Evolutionary conservation across 345 rosid species (phyloP).

Genomic region (Laguncularia racemosa): DNA sequence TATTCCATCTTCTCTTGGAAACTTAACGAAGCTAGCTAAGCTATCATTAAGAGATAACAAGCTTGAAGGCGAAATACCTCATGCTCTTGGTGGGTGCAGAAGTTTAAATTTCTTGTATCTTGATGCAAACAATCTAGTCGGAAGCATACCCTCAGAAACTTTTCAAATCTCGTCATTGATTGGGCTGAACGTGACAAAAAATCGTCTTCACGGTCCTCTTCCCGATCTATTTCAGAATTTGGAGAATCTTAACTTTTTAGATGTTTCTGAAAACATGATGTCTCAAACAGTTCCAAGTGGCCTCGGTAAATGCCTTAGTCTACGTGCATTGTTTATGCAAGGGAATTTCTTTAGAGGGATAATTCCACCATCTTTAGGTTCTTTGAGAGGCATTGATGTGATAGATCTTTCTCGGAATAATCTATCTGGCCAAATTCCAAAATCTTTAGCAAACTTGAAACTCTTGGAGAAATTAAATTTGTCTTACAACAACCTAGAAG

Average conservation of each 20-base stretch:
- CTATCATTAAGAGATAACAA: background rate
- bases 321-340: background rate
- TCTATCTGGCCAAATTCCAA: conserved; percentile 5
- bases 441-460: conserved; percentile 1
- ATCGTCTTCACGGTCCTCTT: background rate
- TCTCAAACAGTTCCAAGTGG: conserved; percentile 7
- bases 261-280: conserved; percentile 3
- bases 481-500: conserved; percentile 11
- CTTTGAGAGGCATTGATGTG: background rate
- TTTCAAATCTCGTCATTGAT: conserved; percentile 1
- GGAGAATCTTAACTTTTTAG: conserved; percentile 1
- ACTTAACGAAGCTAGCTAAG: background rate
- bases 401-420: conserved; percentile 9
- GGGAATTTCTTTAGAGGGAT: conserved; percentile 3
- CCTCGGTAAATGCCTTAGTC: conserved; percentile 1
- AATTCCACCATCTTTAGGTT: conserved; percentile 2
- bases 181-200: background rate
- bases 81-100: conserved; percentile 4
- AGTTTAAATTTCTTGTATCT: background rate
- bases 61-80: conserved; percentile 4
- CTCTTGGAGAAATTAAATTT: conserved; percentile 8
- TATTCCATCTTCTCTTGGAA: conserved; percentile 10
- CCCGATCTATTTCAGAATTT: background rate
- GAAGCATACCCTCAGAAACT: background rate
- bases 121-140: conserved; percentile 1